phyloP scores from a whole-genome alignment of 345 rosid genomes.

The Acer yangbiense region DNA sequence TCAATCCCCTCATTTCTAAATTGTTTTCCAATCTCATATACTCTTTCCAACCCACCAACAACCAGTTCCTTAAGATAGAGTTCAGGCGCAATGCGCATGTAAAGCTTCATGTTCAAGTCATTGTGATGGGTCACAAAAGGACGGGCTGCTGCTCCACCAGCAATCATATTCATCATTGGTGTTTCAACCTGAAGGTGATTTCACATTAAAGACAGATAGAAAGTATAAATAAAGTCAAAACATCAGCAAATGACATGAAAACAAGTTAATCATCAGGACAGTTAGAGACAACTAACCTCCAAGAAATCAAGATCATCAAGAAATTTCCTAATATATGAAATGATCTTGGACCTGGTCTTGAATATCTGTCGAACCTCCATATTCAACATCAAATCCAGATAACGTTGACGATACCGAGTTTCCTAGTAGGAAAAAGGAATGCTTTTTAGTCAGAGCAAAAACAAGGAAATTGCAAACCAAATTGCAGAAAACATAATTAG shows the following conservation, averaged over 20 bases:
- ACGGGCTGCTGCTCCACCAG: conserved; percentile 98
- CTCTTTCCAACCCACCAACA: conserved; percentile 92
- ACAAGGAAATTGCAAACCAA: not conserved
- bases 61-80: conserved; percentile 86
- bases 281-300: conserved; percentile 55
- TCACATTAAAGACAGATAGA: not conserved
- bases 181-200: conserved; percentile 72
- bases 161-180: conserved; percentile 97
- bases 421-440: conserved; percentile 47
- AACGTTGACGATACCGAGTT: conserved; percentile 89
- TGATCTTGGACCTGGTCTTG: conserved; percentile 66
- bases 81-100: conserved; percentile 97
- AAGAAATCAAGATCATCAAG: conserved; percentile 69
- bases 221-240: not conserved
- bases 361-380: conserved; percentile 73
- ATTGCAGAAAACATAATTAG: not conserved
- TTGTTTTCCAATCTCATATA: conserved; percentile 96
- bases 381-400: conserved; percentile 88
- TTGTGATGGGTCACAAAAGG: conserved; percentile 97
- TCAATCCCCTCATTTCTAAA: conserved; percentile 98
- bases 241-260: not conserved
- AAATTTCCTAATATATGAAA: conserved; percentile 62
- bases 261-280: not conserved
- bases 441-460: not conserved
- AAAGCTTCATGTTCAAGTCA: conserved; percentile 83